Conservation (phyloP, 495 filamentous ascomycete genomes). For the Parathielavia hyrcaniae region DNA sequence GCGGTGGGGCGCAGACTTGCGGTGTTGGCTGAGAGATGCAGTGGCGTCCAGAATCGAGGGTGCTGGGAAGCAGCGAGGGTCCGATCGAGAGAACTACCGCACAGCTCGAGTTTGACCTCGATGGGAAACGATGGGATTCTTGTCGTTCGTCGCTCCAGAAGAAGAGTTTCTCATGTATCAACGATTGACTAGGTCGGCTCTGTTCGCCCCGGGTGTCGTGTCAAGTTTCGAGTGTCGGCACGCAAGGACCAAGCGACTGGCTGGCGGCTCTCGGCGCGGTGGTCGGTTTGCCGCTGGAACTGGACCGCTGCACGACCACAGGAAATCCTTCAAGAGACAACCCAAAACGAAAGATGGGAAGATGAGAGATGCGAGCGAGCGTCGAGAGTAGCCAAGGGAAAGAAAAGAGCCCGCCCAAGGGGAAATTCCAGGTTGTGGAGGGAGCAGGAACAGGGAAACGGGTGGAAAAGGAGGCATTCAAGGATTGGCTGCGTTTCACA, state of each 20-base stretch:
- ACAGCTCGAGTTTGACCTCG: neutral
- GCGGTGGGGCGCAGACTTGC: conserved; percentile 30
- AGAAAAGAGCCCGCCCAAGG: conserved; percentile 25
- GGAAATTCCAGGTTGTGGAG: conserved; percentile 17
- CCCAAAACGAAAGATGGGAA: conserved; percentile 27
- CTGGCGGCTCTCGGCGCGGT: conserved; percentile 11
- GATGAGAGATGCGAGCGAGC: conserved; percentile 25
- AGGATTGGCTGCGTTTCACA: conserved; percentile 28
- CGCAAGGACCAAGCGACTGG: conserved; percentile 11
- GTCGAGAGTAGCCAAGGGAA: conserved; percentile 18
- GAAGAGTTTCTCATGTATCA: neutral
- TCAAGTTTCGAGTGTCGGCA: conserved; percentile 16
- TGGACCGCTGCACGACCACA: conserved; percentile 17
- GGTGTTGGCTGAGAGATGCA: conserved; percentile 30
- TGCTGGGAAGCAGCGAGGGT: conserved; percentile 12
- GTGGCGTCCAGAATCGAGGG: neutral
- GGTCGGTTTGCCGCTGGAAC: conserved; percentile 11
- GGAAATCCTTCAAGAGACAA: conserved; percentile 13
- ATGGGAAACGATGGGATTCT: neutral
- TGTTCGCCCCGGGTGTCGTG: conserved; percentile 7
- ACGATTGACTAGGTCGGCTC: conserved; percentile 11
- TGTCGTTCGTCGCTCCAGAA: neutral
- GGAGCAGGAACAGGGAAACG: conserved; percentile 27
- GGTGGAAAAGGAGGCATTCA: conserved; percentile 31
- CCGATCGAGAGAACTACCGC: conserved; percentile 5